phyloP scores from a whole-genome alignment of 2,329 filamentous ascomycete genomes.

The Fusarium longipes region DNA sequence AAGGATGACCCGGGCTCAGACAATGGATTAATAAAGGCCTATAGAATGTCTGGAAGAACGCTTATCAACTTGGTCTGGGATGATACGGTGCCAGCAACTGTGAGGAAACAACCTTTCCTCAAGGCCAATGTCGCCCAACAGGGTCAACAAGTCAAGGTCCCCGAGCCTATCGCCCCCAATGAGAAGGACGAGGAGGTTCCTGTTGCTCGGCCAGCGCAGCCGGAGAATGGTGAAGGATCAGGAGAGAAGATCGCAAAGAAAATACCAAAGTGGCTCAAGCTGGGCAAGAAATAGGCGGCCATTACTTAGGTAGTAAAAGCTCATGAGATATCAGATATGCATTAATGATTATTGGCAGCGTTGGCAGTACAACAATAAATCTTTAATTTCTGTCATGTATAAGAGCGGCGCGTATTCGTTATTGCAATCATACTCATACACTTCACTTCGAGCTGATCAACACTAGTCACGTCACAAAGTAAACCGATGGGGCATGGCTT shows the following conservation, averaged over 20 bases:
- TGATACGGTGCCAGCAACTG: conserved; percentile 66
- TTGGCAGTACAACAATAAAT: conserved; percentile 4
- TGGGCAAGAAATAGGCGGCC: conserved; percentile 72
- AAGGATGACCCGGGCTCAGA: conserved; percentile 58
- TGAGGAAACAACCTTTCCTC: conserved; percentile 68
- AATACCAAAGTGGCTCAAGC: conserved; percentile 78
- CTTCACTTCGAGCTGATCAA: neutral
- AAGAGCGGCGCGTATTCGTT: neutral
- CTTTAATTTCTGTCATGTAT: neutral
- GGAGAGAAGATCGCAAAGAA: conserved; percentile 76
- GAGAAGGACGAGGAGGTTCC: conserved; percentile 49
- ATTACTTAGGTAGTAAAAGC: neutral
- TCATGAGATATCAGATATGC: neutral
- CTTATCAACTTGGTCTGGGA: conserved; percentile 83
- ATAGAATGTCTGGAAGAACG: conserved; percentile 77
- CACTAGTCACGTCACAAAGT: conserved; percentile 3
- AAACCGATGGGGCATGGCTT: conserved; percentile 24
- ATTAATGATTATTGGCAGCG: conserved; percentile 29
- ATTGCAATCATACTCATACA: neutral
- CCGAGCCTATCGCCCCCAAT: conserved; percentile 62
- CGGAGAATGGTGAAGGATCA: conserved; percentile 53
- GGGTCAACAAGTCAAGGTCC: conserved; percentile 75
- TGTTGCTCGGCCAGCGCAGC: conserved; percentile 44
- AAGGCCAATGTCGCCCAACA: conserved; percentile 67
- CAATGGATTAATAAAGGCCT: conserved; percentile 74